These are phyloP conservation scores for Pseudocercospora fijiensis DNA, from an alignment of 2,329 filamentous ascomycete genomes.

Conservation along the genomic window DNA sequence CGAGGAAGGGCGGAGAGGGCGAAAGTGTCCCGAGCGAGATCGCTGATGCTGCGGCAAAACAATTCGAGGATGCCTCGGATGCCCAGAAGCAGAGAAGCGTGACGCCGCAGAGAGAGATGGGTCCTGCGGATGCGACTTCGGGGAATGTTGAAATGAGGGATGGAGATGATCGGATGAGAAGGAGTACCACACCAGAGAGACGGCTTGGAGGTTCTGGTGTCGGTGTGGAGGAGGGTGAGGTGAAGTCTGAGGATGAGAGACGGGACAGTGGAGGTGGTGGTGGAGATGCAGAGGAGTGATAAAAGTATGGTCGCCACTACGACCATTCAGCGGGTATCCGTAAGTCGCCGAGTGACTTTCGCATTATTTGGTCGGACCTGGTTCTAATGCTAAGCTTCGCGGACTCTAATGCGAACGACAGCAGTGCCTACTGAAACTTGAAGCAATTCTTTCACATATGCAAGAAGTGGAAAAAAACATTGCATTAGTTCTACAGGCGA, in stretches of 20 bases:
- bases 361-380: not conserved
- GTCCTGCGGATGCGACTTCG: not conserved
- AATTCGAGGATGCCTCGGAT: not conserved
- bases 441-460: not conserved
- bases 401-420: too few relatives aligned
- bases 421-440: not conserved
- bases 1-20: constrained; percentile 8
- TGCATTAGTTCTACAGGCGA: not conserved
- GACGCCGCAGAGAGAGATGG: not conserved
- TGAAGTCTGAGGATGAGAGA: not conserved
- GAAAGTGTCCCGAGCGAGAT: constrained; percentile 3
- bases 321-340: not conserved
- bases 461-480: not conserved
- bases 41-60: constrained; percentile 5
- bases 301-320: not conserved
- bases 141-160: constrained; percentile 25
- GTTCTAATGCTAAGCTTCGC: too few relatives aligned
- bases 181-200: constrained; percentile 15
- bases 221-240: constrained; percentile 1
- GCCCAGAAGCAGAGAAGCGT: not conserved
- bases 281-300: not conserved
- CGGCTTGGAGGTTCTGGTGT: not conserved
- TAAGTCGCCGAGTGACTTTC: not conserved
- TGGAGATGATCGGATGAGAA: not conserved
- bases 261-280: constrained; percentile 4